Percentiles rank a stretch among this genome's conserved stretches.
phyloP scores from a whole-genome alignment of 345 rosid genomes.

The Toxicodendron radicans region DNA sequence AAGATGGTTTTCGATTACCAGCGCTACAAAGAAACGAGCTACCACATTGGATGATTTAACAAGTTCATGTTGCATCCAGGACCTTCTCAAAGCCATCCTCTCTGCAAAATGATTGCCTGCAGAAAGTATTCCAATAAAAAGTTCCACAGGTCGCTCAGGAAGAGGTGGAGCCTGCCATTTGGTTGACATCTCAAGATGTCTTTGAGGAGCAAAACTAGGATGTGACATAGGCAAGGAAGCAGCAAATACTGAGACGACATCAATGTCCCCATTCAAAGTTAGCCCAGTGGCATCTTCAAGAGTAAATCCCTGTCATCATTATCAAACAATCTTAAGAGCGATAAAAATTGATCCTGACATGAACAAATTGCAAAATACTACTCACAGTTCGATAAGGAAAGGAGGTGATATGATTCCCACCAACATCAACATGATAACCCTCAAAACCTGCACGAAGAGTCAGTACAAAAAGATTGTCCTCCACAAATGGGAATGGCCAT shows the following conservation, averaged over 20 bases:
- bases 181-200: slow-evolving; percentile 71
- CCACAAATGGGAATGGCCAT: slow-evolving; percentile 89
- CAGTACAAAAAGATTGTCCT: slow-evolving; percentile 77
- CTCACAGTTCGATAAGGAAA: slow-evolving; percentile 94
- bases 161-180: slow-evolving; percentile 83
- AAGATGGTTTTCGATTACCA: slow-evolving; percentile 48
- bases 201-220: slow-evolving; percentile 85
- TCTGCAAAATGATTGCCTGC: slow-evolving; percentile 94
- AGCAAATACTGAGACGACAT: slow-evolving; percentile 76
- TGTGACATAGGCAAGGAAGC: slow-evolving; percentile 83
- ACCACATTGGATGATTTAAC: slow-evolving; percentile 80
- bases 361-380: slow-evolving; percentile 16
- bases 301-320: slow-evolving; percentile 67
- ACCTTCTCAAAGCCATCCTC: slow-evolving; percentile 94
- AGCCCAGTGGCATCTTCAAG: slow-evolving; percentile 98
- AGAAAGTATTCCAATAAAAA: slow-evolving; percentile 87
- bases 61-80: slow-evolving; percentile 93
- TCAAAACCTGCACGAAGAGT: slow-evolving; percentile 92
- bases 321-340: slow-evolving; percentile 25
- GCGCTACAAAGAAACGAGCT: slow-evolving; percentile 91
- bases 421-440: slow-evolving; percentile 85
- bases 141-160: slow-evolving; percentile 56
- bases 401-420: slow-evolving; percentile 88
- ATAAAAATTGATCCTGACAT: slow-evolving; percentile 16
- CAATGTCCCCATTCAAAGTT: slow-evolving; percentile 70